phyloP scores from a whole-genome alignment of 371 early-diverging fungal genomes.

The Mucor indicus region DNA sequence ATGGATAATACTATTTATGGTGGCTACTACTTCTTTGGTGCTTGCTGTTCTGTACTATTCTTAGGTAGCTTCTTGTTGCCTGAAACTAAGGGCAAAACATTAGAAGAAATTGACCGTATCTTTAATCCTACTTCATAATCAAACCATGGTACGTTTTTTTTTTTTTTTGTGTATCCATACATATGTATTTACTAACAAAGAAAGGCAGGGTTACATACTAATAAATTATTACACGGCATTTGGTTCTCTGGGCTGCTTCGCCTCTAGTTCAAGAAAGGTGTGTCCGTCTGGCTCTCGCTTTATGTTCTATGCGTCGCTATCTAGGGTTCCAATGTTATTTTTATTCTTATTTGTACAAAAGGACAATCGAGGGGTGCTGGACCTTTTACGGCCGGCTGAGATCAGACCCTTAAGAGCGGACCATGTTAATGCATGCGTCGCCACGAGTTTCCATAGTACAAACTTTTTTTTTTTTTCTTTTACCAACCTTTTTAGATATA shows the following conservation, averaged over 20 bases:
- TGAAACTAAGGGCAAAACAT: slow-evolving; percentile 56
- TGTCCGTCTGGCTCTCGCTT: background rate
- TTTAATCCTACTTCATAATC: slow-evolving; percentile 34
- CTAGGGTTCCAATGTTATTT: slow-evolving; percentile 1
- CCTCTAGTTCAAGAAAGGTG: too few species aligned
- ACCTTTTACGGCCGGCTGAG: slow-evolving; percentile 30
- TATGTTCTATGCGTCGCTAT: background rate
- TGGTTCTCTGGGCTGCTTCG: too few species aligned
- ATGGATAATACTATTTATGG: slow-evolving; percentile 56
- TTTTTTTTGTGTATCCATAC: background rate
- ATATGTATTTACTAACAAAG: too few species aligned
- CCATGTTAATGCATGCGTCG: slow-evolving; percentile 47
- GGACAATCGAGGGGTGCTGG: slow-evolving; percentile 31
- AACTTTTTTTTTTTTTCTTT: background rate
- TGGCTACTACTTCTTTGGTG: slow-evolving; percentile 58
- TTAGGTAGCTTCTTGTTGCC: slow-evolving; percentile 45
- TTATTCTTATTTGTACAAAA: slow-evolving; percentile 12
- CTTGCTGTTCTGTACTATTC: slow-evolving; percentile 32
- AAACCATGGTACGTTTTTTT: background rate
- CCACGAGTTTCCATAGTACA: slow-evolving; percentile 21
- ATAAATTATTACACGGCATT: too few species aligned
- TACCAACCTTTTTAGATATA: background rate
- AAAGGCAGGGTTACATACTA: too few species aligned
- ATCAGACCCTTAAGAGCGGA: slow-evolving; percentile 45
- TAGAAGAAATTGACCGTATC: slow-evolving; percentile 58